Conservation (phyloP, 257 asterid genomes). For the Linderniella brevidens region DNA sequence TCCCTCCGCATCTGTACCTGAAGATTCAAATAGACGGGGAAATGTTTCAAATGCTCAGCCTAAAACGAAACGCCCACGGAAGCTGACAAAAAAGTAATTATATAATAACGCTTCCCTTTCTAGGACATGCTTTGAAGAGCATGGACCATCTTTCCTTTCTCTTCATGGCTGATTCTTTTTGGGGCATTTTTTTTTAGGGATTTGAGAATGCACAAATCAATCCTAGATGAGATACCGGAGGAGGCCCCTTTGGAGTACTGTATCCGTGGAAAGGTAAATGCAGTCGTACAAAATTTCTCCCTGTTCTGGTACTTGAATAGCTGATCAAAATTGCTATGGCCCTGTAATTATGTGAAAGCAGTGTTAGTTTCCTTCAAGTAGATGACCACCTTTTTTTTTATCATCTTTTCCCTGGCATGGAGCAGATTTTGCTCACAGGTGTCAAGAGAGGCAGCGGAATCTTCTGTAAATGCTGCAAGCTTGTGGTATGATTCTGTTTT, state of each 20-base stretch:
- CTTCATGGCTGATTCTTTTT: not conserved
- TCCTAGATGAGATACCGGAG: constrained; percentile 51
- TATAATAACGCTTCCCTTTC: constrained; percentile 4
- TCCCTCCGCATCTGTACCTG: constrained; percentile 21
- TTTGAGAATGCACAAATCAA: constrained; percentile 60
- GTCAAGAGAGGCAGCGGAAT: constrained; percentile 52
- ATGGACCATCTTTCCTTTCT: not conserved
- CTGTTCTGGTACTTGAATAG: not conserved
- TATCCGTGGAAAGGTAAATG: constrained; percentile 50
- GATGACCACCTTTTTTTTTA: not conserved
- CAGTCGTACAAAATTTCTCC: constrained; percentile 6
- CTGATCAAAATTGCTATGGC: not conserved
- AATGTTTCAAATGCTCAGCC: constrained; percentile 21
- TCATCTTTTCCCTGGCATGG: constrained; percentile 11
- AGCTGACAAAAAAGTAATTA: constrained; percentile 65
- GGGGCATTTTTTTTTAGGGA: constrained; percentile 27
- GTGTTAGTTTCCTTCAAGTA: not conserved
- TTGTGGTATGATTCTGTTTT: constrained; percentile 60
- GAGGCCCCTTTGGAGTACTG: constrained; percentile 55
- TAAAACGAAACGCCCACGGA: constrained; percentile 35
- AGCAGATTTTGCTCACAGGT: constrained; percentile 54
- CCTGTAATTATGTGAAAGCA: not conserved
- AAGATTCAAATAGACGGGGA: constrained; percentile 23
- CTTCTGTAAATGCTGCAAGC: constrained; percentile 45
- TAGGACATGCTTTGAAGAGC: not conserved